phyloP scores from a whole-genome alignment of 129 eudicot genomes.

The Rutidosis leptorrhynchoides region DNA sequence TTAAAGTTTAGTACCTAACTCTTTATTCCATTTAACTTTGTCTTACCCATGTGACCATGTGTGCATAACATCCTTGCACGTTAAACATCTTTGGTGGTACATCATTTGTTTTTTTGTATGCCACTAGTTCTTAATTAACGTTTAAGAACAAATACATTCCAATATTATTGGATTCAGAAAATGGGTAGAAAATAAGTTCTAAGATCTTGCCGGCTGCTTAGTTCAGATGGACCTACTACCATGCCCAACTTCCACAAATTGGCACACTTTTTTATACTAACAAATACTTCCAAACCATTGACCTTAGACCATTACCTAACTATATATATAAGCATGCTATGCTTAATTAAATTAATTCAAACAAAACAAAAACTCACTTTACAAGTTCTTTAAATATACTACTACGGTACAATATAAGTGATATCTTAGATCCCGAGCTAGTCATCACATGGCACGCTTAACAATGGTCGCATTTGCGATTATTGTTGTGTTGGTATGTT shows the following conservation, averaged over 20 bases:
- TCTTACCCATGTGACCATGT: neutral
- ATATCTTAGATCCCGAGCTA: neutral
- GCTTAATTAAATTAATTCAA: conserved; percentile 14
- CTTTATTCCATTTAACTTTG: conserved; percentile 15
- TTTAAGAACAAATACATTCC: conserved; percentile 16
- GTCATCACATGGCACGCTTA: conserved; percentile 44
- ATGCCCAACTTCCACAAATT: conserved; percentile 35
- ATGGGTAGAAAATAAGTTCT: conserved; percentile 1
- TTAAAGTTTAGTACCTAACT: neutral
- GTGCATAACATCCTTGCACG: conserved; percentile 7
- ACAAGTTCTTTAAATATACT: conserved; percentile 17
- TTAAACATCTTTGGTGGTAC: conserved; percentile 6
- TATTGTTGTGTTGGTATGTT: conserved; percentile 31
- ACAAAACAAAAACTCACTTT: conserved; percentile 25
- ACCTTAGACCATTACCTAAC: conserved; percentile 7
- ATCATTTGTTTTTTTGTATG: conserved; percentile 11
- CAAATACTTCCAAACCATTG: conserved; percentile 17
- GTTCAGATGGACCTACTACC: conserved; percentile 37
- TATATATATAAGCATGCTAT: conserved; percentile 36
- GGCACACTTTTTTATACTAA: conserved; percentile 18
- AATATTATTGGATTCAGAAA: conserved; percentile 12
- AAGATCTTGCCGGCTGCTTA: conserved; percentile 47
- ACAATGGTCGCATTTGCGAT: conserved; percentile 2
- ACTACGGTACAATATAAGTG: neutral
- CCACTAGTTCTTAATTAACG: conserved; percentile 26